These are phyloP conservation scores for Vitis hybrid DNA, from an alignment of 177 flowering plant genomes.

Conservation along the genomic window DNA sequence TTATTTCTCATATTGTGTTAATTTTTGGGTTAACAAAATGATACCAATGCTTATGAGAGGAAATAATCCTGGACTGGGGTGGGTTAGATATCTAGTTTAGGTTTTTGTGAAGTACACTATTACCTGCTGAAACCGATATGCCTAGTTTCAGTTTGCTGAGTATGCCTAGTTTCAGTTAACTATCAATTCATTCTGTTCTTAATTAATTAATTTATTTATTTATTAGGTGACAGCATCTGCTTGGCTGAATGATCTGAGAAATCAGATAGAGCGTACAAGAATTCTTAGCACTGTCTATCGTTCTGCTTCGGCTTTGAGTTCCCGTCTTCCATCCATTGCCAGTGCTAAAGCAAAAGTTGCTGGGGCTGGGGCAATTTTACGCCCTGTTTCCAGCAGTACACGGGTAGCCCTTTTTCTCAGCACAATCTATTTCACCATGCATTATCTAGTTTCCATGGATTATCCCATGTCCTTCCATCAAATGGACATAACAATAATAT, in stretches of 20 bases:
- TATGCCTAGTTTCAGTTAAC: not conserved
- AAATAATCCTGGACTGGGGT: no score
- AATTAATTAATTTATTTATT: no score
- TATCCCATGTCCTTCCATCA: not conserved
- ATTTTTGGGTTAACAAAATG: no score
- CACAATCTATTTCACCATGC: not conserved
- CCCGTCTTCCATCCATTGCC: slow-evolving; percentile 94
- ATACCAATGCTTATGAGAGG: no score
- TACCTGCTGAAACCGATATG: no score
- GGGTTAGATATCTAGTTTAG: no score
- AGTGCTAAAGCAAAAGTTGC: slow-evolving; percentile 94
- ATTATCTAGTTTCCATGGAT: not conserved
- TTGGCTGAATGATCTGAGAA: slow-evolving; percentile 95
- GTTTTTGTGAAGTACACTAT: no score
- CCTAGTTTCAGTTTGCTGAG: no score
- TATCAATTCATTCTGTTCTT: not conserved
- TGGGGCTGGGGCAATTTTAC: slow-evolving; percentile 92
- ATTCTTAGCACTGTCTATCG: slow-evolving; percentile 95
- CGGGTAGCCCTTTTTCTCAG: slow-evolving; percentile 49
- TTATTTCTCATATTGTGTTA: no score
- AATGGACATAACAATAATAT: not conserved
- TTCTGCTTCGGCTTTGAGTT: slow-evolving; percentile 98
- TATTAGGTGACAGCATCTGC: slow-evolving; percentile 95
- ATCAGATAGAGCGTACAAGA: slow-evolving; percentile 93
- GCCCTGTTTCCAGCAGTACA: slow-evolving; percentile 93